Conservation (phyloP, 495 filamentous ascomycete genomes). For the Xylaria palmicola region DNA sequence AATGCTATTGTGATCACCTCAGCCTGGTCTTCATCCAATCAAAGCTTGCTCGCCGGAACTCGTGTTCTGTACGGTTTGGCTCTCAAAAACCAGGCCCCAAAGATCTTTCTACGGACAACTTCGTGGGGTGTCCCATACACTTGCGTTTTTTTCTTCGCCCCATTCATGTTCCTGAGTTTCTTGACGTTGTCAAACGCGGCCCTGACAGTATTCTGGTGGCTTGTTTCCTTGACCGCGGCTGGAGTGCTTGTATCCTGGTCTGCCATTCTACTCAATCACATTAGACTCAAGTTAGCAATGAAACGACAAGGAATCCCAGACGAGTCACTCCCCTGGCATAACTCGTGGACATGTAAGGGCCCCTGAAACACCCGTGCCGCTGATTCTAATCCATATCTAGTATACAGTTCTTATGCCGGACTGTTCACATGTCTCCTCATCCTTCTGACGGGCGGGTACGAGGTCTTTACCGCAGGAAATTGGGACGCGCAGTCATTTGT, state of each 20-base stretch:
- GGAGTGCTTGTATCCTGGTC: slow-evolving; percentile 58
- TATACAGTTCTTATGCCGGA: slow-evolving; percentile 35
- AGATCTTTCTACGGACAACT: slow-evolving; percentile 56
- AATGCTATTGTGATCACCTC: slow-evolving; percentile 71
- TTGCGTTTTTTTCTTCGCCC: slow-evolving; percentile 52
- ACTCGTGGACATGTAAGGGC: slow-evolving; percentile 38
- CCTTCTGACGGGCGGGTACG: slow-evolving; percentile 48
- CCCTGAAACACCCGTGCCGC: neutral
- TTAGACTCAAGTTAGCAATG: slow-evolving; percentile 44
- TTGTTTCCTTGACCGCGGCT: slow-evolving; percentile 55
- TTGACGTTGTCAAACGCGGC: slow-evolving; percentile 58
- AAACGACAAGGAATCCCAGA: slow-evolving; percentile 39
- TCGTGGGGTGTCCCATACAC: slow-evolving; percentile 61
- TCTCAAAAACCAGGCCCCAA: slow-evolving; percentile 58
- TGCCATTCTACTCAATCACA: slow-evolving; percentile 46
- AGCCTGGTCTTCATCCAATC: slow-evolving; percentile 69
- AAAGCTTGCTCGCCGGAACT: slow-evolving; percentile 59
- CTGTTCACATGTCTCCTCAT: slow-evolving; percentile 47
- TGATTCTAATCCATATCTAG: slow-evolving; percentile 20
- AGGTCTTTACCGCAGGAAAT: slow-evolving; percentile 47
- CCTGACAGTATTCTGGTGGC: slow-evolving; percentile 60
- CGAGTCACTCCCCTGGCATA: slow-evolving; percentile 43
- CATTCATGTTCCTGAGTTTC: slow-evolving; percentile 58
- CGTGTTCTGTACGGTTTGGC: slow-evolving; percentile 63
- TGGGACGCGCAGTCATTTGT: slow-evolving; percentile 49